Conservation (phyloP, 2,329 filamentous ascomycete genomes). For the Penicillium digitatum region DNA sequence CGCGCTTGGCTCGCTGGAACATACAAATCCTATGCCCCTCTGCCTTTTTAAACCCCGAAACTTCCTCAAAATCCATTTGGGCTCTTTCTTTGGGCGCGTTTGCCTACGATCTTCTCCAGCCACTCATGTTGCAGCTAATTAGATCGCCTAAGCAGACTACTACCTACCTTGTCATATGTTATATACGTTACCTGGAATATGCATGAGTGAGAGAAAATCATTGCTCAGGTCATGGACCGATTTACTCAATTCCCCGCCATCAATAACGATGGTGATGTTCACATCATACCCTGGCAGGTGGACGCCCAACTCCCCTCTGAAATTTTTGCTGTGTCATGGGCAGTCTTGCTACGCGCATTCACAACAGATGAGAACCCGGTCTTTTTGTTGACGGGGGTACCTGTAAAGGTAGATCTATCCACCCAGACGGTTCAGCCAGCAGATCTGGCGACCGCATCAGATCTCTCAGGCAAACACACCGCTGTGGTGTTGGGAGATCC, state of each 20-base stretch:
- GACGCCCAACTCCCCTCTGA: slow-evolving; percentile 19
- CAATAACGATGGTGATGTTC: slow-evolving; percentile 12
- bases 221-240: slow-evolving; percentile 20
- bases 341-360: slow-evolving; percentile 27
- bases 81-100: not conserved
- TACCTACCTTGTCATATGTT: slow-evolving; percentile 8
- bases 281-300: slow-evolving; percentile 16
- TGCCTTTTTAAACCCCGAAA: not conserved
- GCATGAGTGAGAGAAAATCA: slow-evolving; percentile 1
- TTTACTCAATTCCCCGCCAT: slow-evolving; percentile 23
- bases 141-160: slow-evolving; percentile 15
- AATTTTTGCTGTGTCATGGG: slow-evolving; percentile 29
- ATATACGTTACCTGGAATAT: slow-evolving; percentile 17
- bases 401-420: slow-evolving; percentile 27
- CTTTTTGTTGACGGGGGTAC: slow-evolving; percentile 27
- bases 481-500: slow-evolving; percentile 23
- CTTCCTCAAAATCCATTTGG: not conserved
- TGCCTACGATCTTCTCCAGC: slow-evolving; percentile 7
- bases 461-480: slow-evolving; percentile 20
- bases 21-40: not conserved
- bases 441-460: slow-evolving; percentile 10
- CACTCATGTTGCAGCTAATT: slow-evolving; percentile 19
- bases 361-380: slow-evolving; percentile 34
- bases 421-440: slow-evolving; percentile 16
- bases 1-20: slow-evolving; percentile 3